A percentile compares a stretch with the other conserved stretches of the same genome.
phyloP scores from a whole-genome alignment of 345 rosid genomes.

The Leavenworthia alabamica region DNA sequence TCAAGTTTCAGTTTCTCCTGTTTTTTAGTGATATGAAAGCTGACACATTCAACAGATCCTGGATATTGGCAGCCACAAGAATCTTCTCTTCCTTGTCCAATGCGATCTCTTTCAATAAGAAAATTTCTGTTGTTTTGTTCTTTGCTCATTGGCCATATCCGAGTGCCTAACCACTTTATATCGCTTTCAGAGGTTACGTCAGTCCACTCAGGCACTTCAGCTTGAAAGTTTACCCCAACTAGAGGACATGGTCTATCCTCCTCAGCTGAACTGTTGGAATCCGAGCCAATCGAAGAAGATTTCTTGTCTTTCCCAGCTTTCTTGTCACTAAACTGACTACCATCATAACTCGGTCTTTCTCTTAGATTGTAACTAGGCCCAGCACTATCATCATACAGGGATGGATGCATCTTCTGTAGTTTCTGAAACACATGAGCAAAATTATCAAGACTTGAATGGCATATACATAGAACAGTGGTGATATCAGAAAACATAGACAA shows the following conservation, averaged over 20 bases:
- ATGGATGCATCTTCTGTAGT: constrained; percentile 72
- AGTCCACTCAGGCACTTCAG: constrained; percentile 63
- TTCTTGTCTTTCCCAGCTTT: constrained; percentile 16
- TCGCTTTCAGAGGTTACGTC: constrained; percentile 46
- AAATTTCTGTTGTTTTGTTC: constrained; percentile 8
- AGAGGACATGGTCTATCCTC: constrained; percentile 32
- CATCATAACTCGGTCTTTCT: constrained; percentile 43
- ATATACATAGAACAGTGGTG: constrained; percentile 1
- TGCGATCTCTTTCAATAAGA: constrained; percentile 73
- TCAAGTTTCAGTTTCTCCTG: constrained; percentile 50
- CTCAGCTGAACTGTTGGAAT: constrained; percentile 31
- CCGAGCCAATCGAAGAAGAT: constrained; percentile 11
- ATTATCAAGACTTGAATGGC: constrained; percentile 16
- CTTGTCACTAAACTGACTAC: constrained; percentile 8
- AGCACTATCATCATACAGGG: constrained; percentile 56
- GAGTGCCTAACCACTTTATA: constrained; percentile 67
- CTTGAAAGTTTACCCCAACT: constrained; percentile 65
- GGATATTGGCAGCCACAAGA: constrained; percentile 62
- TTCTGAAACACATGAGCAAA: constrained; percentile 39
- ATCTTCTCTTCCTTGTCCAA: constrained; percentile 82
- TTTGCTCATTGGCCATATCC: constrained; percentile 59
- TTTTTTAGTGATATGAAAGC: constrained; percentile 57
- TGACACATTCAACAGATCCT: constrained; percentile 64
- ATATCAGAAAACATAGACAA: background rate
- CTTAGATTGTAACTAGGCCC: constrained; percentile 68